Evolutionary conservation across 1,139 yeast genomes (phyloP).

Genomic region (Blastobotrys serpentis): DNA sequence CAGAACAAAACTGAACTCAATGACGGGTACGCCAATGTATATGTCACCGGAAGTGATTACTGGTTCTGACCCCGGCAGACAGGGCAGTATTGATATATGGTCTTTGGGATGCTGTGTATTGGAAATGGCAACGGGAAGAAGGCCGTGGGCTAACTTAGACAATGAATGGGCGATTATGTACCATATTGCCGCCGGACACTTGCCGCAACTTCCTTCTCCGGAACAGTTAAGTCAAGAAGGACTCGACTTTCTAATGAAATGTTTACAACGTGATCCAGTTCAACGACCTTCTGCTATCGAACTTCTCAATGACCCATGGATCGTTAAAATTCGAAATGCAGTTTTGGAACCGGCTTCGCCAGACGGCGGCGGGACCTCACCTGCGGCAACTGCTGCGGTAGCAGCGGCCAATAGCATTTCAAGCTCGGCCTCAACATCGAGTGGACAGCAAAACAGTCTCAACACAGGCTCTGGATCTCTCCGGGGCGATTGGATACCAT

Average conservation of each 20-base stretch:
- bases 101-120: constrained; percentile 91
- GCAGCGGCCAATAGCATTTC: constrained; percentile 1
- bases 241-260: constrained; percentile 63
- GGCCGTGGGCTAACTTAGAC: constrained; percentile 73
- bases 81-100: constrained; percentile 65
- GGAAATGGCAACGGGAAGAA: constrained; percentile 75
- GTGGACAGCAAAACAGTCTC: not conserved
- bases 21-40: constrained; percentile 98
- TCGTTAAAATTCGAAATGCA: constrained; percentile 28
- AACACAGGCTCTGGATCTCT: not conserved
- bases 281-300: constrained; percentile 83
- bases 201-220: constrained; percentile 77
- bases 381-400: constrained; percentile 1
- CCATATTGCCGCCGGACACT: constrained; percentile 93
- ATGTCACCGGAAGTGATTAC: constrained; percentile 98
- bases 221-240: constrained; percentile 81
- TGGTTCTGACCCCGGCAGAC: constrained; percentile 63
- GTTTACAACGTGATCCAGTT: constrained; percentile 80
- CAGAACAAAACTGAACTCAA: constrained; percentile 44
- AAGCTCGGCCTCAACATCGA: not conserved
- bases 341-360: constrained; percentile 21
- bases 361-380: constrained; percentile 1
- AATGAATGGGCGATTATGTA: constrained; percentile 99
- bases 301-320: constrained; percentile 86
- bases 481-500: constrained; percentile 3